These are phyloP conservation scores for Lipomyces sp. DNA, from an alignment of 805 yeast species.

Conservation along the genomic window DNA sequence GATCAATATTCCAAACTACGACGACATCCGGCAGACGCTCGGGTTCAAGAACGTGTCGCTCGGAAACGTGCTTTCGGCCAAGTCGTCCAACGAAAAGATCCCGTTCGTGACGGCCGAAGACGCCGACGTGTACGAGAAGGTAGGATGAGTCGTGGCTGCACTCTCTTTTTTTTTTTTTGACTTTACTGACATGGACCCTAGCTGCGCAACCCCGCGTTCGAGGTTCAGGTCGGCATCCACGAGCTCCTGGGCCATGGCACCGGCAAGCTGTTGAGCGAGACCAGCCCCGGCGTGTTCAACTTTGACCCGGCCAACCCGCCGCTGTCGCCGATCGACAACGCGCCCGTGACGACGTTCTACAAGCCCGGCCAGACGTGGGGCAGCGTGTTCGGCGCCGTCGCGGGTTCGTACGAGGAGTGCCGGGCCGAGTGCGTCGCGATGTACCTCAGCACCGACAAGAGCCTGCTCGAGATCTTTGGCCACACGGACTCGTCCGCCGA, in stretches of 20 bases:
- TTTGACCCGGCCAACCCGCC: conserved; percentile 67
- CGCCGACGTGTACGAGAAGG: conserved; percentile 59
- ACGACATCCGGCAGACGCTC: conserved; percentile 74
- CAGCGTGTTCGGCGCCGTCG: conserved; percentile 70
- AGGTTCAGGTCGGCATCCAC: conserved; percentile 91
- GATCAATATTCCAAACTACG: conserved; percentile 88
- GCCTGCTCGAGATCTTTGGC: conserved; percentile 71
- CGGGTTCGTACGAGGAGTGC: conserved; percentile 90
- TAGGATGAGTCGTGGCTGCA: conserved; percentile 44
- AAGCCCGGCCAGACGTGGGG: conserved; percentile 89
- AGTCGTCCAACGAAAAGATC: conserved; percentile 62
- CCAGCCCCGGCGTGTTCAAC: conserved; percentile 62
- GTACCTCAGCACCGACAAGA: conserved; percentile 66
- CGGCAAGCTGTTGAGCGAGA: conserved; percentile 69
- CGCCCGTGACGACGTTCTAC: conserved; percentile 66
- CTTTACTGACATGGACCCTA: no score
- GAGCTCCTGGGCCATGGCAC: conserved; percentile 90
- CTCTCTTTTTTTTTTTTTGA: no score
- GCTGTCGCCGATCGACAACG: conserved; percentile 51
- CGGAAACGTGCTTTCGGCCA: conserved; percentile 79
- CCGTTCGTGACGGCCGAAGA: conserved; percentile 59
- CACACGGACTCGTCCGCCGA: conserved; percentile 50
- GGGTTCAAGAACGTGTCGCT: conserved; percentile 89
- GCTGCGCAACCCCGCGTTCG: conserved; percentile 67
- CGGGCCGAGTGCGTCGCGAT: conserved; percentile 89